Percentiles rank a stretch among this genome's conserved stretches.
Evolutionary conservation across 257 asterid genomes (phyloP).

Genomic region (Penstemon eatonii): DNA sequence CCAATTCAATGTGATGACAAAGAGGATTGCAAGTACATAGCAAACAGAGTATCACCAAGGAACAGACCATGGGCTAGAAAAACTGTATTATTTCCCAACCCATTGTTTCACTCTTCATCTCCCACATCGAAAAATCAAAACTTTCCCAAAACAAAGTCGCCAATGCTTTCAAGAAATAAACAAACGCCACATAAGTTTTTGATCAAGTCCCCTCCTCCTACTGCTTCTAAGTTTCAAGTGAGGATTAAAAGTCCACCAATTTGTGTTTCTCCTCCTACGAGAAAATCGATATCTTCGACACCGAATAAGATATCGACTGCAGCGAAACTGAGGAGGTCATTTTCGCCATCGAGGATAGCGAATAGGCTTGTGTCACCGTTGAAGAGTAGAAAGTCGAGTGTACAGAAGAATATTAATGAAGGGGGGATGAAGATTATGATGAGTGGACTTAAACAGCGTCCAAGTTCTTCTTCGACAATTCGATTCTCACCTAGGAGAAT

Average conservation of each 20-base stretch:
- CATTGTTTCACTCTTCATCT: slow-evolving; percentile 58
- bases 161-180: slow-evolving; percentile 42
- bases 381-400: slow-evolving; percentile 43
- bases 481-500: slow-evolving; percentile 56
- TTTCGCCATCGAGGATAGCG: slow-evolving; percentile 70
- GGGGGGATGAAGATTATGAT: slow-evolving; percentile 51
- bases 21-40: slow-evolving; percentile 62
- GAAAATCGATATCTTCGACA: slow-evolving; percentile 35
- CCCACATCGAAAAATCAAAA: slow-evolving; percentile 52
- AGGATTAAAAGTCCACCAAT: slow-evolving; percentile 51
- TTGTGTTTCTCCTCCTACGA: slow-evolving; percentile 35
- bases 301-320: slow-evolving; percentile 43
- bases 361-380: slow-evolving; percentile 49
- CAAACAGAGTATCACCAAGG: slow-evolving; percentile 84
- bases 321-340: slow-evolving; percentile 55
- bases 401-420: slow-evolving; percentile 32
- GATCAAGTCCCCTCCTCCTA: slow-evolving; percentile 65
- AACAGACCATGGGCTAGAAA: slow-evolving; percentile 82
- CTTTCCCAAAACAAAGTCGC: slow-evolving; percentile 62
- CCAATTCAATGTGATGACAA: slow-evolving; percentile 50
- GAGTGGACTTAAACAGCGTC: slow-evolving; percentile 73
- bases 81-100: slow-evolving; percentile 86
- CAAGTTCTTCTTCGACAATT: slow-evolving; percentile 36
- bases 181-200: slow-evolving; percentile 75
- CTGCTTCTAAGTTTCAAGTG: slow-evolving; percentile 37